Conservation (phyloP, 805 yeast species). For the Wickerhamiella shivajii region DNA sequence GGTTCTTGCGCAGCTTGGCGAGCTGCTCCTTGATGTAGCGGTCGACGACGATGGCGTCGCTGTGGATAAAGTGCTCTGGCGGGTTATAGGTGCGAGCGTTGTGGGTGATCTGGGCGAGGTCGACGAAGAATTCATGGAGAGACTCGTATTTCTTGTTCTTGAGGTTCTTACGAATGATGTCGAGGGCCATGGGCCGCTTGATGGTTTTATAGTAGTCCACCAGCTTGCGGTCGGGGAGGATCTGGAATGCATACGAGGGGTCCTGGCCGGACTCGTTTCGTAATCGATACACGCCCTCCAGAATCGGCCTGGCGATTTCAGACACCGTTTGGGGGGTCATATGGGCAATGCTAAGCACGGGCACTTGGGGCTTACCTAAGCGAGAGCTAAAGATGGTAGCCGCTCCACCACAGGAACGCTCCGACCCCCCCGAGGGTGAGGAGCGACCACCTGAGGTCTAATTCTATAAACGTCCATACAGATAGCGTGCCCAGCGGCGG, state of each 20-base stretch:
- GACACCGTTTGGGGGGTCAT: too few relatives aligned
- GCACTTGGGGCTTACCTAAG: too few relatives aligned
- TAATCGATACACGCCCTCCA: constrained; percentile 24
- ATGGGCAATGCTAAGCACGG: too few relatives aligned
- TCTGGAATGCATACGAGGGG: constrained; percentile 45
- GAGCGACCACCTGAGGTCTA: constrained; percentile 26
- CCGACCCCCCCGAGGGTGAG: constrained; percentile 18
- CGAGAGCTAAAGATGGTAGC: constrained; percentile 12
- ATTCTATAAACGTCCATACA: constrained; percentile 28
- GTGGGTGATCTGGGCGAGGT: constrained; percentile 75
- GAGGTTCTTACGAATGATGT: constrained; percentile 45
- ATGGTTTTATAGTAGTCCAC: constrained; percentile 73
- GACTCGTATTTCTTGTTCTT: constrained; percentile 39
- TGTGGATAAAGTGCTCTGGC: constrained; percentile 49
- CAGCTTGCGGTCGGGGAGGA: constrained; percentile 56
- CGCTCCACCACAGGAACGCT: constrained; percentile 16
- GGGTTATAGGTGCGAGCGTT: constrained; percentile 78
- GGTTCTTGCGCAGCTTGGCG: constrained; percentile 35
- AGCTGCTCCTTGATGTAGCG: constrained; percentile 34
- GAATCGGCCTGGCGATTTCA: constrained; percentile 14
- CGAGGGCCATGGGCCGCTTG: constrained; percentile 66
- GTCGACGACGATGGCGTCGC: constrained; percentile 50
- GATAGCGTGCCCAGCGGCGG: constrained; percentile 30
- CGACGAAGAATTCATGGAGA: constrained; percentile 58
- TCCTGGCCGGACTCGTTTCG: constrained; percentile 28